Base-by-base conservation (phyloP, 2,329 filamentous ascomycete species). In the Alternaria hordeiaustralica region DNA sequence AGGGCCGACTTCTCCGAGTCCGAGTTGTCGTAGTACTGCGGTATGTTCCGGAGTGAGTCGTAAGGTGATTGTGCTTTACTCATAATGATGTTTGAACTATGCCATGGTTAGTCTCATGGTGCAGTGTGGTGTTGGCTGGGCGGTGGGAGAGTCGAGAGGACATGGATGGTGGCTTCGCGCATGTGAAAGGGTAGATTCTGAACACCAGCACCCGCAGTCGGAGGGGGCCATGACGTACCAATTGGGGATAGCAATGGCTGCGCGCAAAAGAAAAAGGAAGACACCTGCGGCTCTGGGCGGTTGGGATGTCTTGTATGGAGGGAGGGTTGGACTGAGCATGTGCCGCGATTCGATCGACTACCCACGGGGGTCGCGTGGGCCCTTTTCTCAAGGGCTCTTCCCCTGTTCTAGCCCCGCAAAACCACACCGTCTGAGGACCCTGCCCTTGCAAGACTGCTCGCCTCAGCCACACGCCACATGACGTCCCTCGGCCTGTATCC, bases 1-100 rank as follows among this genome's bases (percentile, higher is more conserved):
- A 92, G 85, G 57, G 94, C 95, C 20, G 95, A 96, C 61, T 88
- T 85, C 68, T 95, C 88, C 28, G 92, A 91, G 78, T 96, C 89
- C 70, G 87, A 84, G 79, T 88, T 89, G 80, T 92, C 90, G 85
- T 97, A 97, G 71, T 86, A 87, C 66, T 95, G 86, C 58, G 93
- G 87, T 62, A 98, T 92, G 82, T 87, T 84, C 66, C 81, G 74
- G 41, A 81, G 71, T 55, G 76, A 74, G 46, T 79, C 76, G 67
- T 75, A 75, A 12, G 75, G 71, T 20, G 72, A 73, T 20, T 68
- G 70, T 54, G 71, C 47, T 64, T 73, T 72, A 47, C 69, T 73
- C 72, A 75, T 75, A 55, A 45, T 71, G 68, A 54, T 59, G 43
- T 26, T 46, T 25, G 45, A 58, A 54, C 65, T 67, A 55, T 11